Conservation (phyloP, 2,329 filamentous ascomycete genomes). For the Hymenoscyphus fructigenus region DNA sequence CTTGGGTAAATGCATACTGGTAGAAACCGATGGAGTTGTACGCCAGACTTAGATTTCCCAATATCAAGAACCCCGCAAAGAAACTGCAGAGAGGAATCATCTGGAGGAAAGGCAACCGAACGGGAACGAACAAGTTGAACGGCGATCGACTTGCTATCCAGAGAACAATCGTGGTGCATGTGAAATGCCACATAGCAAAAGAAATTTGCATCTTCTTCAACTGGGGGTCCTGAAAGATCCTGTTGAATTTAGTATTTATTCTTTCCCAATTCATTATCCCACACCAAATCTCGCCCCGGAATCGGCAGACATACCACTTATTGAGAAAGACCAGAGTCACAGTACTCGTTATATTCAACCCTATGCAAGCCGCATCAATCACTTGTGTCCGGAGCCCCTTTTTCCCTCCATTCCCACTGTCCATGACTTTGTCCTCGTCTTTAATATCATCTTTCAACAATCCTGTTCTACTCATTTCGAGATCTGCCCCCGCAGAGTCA, state of each 20-base stretch:
- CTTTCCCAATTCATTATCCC: slow-evolving; percentile 7
- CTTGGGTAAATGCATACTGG: slow-evolving; percentile 33
- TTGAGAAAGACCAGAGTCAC: slow-evolving; percentile 46
- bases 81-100: slow-evolving; percentile 47
- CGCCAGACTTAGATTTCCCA: slow-evolving; percentile 46
- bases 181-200: slow-evolving; percentile 49
- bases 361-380: slow-evolving; percentile 38
- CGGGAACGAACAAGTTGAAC: slow-evolving; percentile 45
- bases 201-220: slow-evolving; percentile 45
- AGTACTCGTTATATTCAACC: slow-evolving; percentile 44
- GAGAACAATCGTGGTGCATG: slow-evolving; percentile 44
- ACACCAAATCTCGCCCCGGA: not conserved
- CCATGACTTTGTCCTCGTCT: not conserved
- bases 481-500: slow-evolving; percentile 23
- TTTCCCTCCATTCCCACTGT: slow-evolving; percentile 1
- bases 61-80: slow-evolving; percentile 47
- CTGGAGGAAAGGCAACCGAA: slow-evolving; percentile 43
- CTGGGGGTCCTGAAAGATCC: slow-evolving; percentile 45
- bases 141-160: slow-evolving; percentile 42
- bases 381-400: slow-evolving; percentile 21
- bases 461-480: slow-evolving; percentile 28
- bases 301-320: slow-evolving; percentile 39
- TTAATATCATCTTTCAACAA: slow-evolving; percentile 22
- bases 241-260: slow-evolving; percentile 22
- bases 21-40: slow-evolving; percentile 49